Evolutionary conservation across 306 rosid genomes (phyloP).

Genomic region (Gastrolobium bilobum): DNA sequence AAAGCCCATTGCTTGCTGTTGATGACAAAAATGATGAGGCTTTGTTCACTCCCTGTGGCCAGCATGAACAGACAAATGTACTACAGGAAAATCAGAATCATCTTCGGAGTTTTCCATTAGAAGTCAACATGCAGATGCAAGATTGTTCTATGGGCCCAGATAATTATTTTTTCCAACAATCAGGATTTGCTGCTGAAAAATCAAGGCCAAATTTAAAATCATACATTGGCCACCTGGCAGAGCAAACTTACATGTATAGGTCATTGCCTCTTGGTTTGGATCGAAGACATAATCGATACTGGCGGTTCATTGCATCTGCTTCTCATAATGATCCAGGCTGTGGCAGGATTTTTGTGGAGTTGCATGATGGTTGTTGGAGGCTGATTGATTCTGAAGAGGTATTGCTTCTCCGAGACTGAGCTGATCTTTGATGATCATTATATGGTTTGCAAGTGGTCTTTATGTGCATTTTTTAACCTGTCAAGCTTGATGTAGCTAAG

Average conservation of each 20-base stretch:
- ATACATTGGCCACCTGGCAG: slow-evolving; percentile 72
- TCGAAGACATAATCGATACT: slow-evolving; percentile 78
- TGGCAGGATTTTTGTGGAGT: slow-evolving; percentile 85
- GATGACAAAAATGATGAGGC: slow-evolving; percentile 51
- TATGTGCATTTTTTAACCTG: slow-evolving; percentile 26
- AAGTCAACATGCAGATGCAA: slow-evolving; percentile 58
- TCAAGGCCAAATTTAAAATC: slow-evolving; percentile 69
- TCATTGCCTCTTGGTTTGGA: slow-evolving; percentile 86
- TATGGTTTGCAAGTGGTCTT: slow-evolving; percentile 33
- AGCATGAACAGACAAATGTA: slow-evolving; percentile 51
- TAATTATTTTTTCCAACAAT: slow-evolving; percentile 57
- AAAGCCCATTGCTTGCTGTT: slow-evolving; percentile 49
- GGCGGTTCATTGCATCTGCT: slow-evolving; percentile 75
- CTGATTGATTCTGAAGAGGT: slow-evolving; percentile 85
- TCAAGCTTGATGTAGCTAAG: slow-evolving; percentile 32
- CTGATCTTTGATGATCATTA: slow-evolving; percentile 23
- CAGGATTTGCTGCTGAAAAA: slow-evolving; percentile 64
- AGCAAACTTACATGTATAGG: slow-evolving; percentile 71
- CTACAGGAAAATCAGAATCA: slow-evolving; percentile 48
- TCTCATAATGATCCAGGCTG: slow-evolving; percentile 84
- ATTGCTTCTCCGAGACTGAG: slow-evolving; percentile 45
- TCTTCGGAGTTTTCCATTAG: slow-evolving; percentile 53
- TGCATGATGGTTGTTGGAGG: slow-evolving; percentile 74
- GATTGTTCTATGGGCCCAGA: slow-evolving; percentile 58
- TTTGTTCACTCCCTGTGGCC: slow-evolving; percentile 42